A percentile compares a stretch with the other conserved stretches of the same genome.
phyloP scores from a whole-genome alignment of 768 basidiomycete genomes.

The Lentinus brumalis region DNA sequence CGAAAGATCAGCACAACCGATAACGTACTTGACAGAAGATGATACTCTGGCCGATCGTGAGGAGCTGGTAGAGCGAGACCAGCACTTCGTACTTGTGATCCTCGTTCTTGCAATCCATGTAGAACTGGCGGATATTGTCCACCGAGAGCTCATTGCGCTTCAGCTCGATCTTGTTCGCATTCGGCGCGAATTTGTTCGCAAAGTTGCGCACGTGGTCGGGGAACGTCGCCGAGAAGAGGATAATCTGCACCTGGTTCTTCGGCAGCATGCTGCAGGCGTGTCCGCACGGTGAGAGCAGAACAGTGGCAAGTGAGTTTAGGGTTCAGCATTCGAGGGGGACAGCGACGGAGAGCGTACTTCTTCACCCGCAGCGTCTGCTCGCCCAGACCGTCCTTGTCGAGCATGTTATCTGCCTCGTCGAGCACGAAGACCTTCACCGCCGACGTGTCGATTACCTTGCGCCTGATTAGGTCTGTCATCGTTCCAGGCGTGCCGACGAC shows the following conservation, averaged over 20 bases:
- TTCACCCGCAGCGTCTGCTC: slow-evolving; percentile 94
- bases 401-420: slow-evolving; percentile 99
- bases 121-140: slow-evolving; percentile 94
- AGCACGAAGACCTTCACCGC: slow-evolving; percentile 91
- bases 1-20: neutral
- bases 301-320: neutral
- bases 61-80: slow-evolving; percentile 82
- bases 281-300: neutral
- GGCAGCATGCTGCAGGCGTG: slow-evolving; percentile 55
- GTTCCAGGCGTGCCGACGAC: slow-evolving; percentile 97
- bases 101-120: slow-evolving; percentile 92
- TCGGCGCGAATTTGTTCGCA: slow-evolving; percentile 90
- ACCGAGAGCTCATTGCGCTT: slow-evolving; percentile 93
- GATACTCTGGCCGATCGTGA: slow-evolving; percentile 97
- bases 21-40: slow-evolving; percentile 91
- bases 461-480: slow-evolving; percentile 82
- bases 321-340: neutral
- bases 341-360: slow-evolving; percentile 58
- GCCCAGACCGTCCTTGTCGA: slow-evolving; percentile 90
- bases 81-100: slow-evolving; percentile 96
- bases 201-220: slow-evolving; percentile 91
- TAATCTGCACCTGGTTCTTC: slow-evolving; percentile 67
- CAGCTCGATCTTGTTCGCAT: slow-evolving; percentile 94
- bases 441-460: slow-evolving; percentile 75
- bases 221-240: slow-evolving; percentile 98